A percentile compares a stretch with the other conserved stretches of the same genome.
Evolutionary conservation across 805 yeast species (phyloP).

Genomic region (Metschnikowia borealis): DNA sequence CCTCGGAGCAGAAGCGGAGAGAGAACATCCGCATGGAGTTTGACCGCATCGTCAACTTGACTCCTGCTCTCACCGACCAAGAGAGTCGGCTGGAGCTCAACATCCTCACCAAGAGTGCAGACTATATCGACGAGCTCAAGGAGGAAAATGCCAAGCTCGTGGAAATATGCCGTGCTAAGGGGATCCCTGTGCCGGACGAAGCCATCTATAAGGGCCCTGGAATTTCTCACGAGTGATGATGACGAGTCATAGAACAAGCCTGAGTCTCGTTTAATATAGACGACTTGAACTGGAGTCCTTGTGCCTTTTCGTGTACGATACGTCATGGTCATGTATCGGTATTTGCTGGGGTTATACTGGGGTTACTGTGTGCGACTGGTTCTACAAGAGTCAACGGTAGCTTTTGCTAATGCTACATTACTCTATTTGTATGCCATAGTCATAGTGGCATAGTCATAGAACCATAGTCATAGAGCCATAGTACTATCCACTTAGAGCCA

Average conservation of each 20-base stretch:
- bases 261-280: no score
- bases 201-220: slow-evolving; percentile 27
- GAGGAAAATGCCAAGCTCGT: slow-evolving; percentile 47
- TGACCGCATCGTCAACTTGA: slow-evolving; percentile 66
- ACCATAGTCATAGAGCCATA: no score
- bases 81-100: slow-evolving; percentile 80
- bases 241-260: not conserved
- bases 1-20: slow-evolving; percentile 83
- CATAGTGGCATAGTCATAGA: no score
- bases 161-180: slow-evolving; percentile 35
- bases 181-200: slow-evolving; percentile 41
- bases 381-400: no score
- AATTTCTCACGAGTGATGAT: slow-evolving; percentile 6
- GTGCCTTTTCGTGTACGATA: no score
- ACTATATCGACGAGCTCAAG: slow-evolving; percentile 49
- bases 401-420: no score
- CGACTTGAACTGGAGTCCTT: not conserved
- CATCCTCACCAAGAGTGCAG: slow-evolving; percentile 62
- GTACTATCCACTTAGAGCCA: no score
- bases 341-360: no score
- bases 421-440: no score
- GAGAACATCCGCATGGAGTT: slow-evolving; percentile 81
- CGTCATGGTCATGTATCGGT: no score
- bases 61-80: slow-evolving; percentile 64
- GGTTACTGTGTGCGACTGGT: no score